phyloP scores from a whole-genome alignment of 352 stramenopile genomes.

The Aphanomyces euteiches region DNA sequence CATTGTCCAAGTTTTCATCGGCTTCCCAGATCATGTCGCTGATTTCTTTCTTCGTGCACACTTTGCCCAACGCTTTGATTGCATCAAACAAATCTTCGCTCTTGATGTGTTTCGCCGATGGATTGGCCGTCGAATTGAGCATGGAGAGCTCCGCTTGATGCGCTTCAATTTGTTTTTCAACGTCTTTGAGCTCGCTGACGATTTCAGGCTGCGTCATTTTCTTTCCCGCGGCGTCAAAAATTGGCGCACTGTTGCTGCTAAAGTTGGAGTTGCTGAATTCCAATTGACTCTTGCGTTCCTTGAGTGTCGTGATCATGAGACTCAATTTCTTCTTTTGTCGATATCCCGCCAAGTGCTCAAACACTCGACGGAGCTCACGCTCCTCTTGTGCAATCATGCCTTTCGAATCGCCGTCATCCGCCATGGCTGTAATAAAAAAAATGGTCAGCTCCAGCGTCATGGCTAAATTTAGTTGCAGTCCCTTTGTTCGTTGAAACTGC shows the following conservation, averaged over 20 bases:
- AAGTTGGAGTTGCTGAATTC: constrained; percentile 61
- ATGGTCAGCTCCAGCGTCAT: neutral
- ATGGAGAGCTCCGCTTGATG: constrained; percentile 43
- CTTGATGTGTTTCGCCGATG: constrained; percentile 70
- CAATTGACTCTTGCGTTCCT: constrained; percentile 57
- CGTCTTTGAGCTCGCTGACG: constrained; percentile 62
- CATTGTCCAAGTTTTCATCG: constrained; percentile 95
- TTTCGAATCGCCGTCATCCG: constrained; percentile 55
- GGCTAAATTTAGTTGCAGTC: no score
- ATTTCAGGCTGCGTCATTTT: constrained; percentile 80
- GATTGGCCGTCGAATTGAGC: constrained; percentile 43
- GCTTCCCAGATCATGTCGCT: constrained; percentile 98
- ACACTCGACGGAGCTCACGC: constrained; percentile 93
- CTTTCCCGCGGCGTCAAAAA: constrained; percentile 72
- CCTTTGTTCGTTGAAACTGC: neutral
- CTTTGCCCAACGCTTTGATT: constrained; percentile 91
- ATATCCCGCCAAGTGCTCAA: constrained; percentile 91
- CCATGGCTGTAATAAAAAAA: constrained; percentile 18
- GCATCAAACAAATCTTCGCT: constrained; percentile 90
- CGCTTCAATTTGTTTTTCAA: constrained; percentile 60
- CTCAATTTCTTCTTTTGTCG: constrained; percentile 77
- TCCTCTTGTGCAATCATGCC: constrained; percentile 93
- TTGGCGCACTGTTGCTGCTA: constrained; percentile 48
- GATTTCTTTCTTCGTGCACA: constrained; percentile 92
- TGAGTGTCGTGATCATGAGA: constrained; percentile 42